Evolutionary conservation across 1,284 basidiomycete species (phyloP), one percentile per base, ranked within the genome.

Genomic region (Rhizopogon hawkerae): DNA sequence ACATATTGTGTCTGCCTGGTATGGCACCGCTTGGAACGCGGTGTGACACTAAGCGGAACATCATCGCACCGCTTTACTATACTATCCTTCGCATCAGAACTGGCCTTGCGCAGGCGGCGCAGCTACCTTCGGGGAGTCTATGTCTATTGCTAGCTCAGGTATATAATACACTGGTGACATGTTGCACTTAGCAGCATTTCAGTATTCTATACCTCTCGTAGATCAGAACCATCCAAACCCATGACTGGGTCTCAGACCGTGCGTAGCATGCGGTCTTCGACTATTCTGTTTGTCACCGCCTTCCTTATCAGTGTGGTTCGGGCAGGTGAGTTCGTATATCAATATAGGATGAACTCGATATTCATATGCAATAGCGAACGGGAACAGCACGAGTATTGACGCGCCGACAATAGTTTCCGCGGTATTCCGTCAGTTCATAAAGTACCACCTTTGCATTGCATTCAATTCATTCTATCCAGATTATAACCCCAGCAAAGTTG

Each of bases 401-500:
- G 4, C 0, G 7, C 41, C 16, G 13, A 43, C 29, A 21, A 5
- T 43, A 33, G 41, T 43, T 11, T 31, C 29, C 5, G 29, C 7
- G 8, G 41, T 43, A 43, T 43, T 33, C 2, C 7, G 41, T 43
- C 29, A 43, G 29, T 43, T 13, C 16, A 21, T 4, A 21, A 14
- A 18, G 3, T 13, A 33, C 9, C 16, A 21, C 8, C 18, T 33
- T 21, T 5, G 29, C 16, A 9, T n/a, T 31, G 29, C 2, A 18
- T 5, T 10, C 18, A 33, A 43, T 18, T 1, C 16, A 21, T 18
- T 31, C 2, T 3, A 24, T 35, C 38, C 29, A 60, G 55, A 1
- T 7, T 65, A 65, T n/a, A 23, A 49, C 24, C 64, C 57, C 9
- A 63, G 46, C 47, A 56, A 56, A 38, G 34, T 29, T 2, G 56